phyloP scores from a whole-genome alignment of 2,329 filamentous ascomycete species.

The Aspergillus chevalieri region DNA sequence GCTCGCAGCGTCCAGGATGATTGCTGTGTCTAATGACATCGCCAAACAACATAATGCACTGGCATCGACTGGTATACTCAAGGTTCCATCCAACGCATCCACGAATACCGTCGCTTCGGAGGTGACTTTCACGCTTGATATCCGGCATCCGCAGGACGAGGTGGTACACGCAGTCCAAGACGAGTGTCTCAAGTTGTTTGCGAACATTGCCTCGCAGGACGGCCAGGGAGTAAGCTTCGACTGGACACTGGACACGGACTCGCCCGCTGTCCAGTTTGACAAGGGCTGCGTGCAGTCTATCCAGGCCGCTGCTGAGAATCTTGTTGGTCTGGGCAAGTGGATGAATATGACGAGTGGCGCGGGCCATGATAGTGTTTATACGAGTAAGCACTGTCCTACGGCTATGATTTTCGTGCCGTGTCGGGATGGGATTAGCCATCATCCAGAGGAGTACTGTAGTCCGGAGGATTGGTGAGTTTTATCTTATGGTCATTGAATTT shows the following conservation, averaged over 20 bases:
- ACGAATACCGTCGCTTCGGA: conserved; percentile 63
- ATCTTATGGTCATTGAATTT: neutral
- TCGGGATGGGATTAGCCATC: conserved; percentile 52
- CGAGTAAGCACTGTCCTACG: conserved; percentile 50
- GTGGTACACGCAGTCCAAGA: conserved; percentile 51
- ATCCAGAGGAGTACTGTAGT: conserved; percentile 53
- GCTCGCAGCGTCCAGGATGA: conserved; percentile 58
- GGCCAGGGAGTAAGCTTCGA: conserved; percentile 45
- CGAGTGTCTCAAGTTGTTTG: conserved; percentile 50
- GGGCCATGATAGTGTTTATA: conserved; percentile 56
- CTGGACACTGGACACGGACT: conserved; percentile 54
- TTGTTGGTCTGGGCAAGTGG: conserved; percentile 46
- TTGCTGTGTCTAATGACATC: conserved; percentile 55
- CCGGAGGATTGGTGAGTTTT: conserved; percentile 35
- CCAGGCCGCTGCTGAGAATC: conserved; percentile 47
- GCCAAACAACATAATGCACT: conserved; percentile 53
- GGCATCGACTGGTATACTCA: conserved; percentile 61
- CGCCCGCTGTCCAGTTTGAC: conserved; percentile 55
- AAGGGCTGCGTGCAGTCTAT: conserved; percentile 57
- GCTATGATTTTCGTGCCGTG: conserved; percentile 61
- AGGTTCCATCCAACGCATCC: conserved; percentile 51
- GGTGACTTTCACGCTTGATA: conserved; percentile 61
- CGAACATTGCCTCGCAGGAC: conserved; percentile 48
- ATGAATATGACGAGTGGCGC: conserved; percentile 52
- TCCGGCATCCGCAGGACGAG: conserved; percentile 52